phyloP scores from a whole-genome alignment of 192 early-diverging fungal species.

The Coemansia sp. region DNA sequence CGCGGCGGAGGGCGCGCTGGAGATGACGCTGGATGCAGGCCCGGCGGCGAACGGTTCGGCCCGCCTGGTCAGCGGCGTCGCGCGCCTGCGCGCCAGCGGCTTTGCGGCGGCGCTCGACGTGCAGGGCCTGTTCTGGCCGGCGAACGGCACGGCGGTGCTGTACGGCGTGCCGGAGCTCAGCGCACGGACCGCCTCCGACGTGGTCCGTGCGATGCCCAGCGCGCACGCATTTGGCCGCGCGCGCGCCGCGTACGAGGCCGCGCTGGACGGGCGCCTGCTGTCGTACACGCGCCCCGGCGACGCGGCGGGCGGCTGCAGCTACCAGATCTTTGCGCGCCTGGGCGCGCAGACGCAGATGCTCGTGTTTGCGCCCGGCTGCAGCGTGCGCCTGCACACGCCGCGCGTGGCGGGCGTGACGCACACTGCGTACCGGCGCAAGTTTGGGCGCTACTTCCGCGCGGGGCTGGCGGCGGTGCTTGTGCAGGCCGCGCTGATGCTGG shows the following conservation, averaged over 20 bases:
- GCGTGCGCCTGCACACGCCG: constrained; percentile 10
- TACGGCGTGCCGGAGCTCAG: constrained; percentile 19
- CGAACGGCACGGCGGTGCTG: constrained; percentile 20
- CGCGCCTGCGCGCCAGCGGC: constrained; percentile 2
- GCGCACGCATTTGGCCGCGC: constrained; percentile 19
- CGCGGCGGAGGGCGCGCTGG: constrained; percentile 6
- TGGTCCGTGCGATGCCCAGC: constrained; percentile 28
- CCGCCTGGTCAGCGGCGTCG: constrained; percentile 17
- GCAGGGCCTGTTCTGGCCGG: constrained; percentile 30
- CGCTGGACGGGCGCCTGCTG: constrained; percentile 14
- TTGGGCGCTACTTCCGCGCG: constrained; percentile 22
- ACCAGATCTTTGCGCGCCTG: constrained; percentile 12
- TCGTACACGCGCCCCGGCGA: constrained; percentile 16
- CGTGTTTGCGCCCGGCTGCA: constrained; percentile 24
- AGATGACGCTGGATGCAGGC: constrained; percentile 15
- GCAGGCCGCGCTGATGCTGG: constrained; percentile 47
- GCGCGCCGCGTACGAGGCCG: constrained; percentile 6
- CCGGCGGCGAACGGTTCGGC: not conserved
- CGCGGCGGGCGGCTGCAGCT: constrained; percentile 24
- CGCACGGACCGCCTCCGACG: constrained; percentile 14
- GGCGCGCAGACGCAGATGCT: constrained; percentile 5
- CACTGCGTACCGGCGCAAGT: constrained; percentile 7
- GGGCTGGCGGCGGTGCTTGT: constrained; percentile 12
- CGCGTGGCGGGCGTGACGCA: constrained; percentile 10
- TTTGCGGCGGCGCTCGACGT: constrained; percentile 7